Percentiles rank a stretch among this genome's conserved stretches.
phyloP scores from a whole-genome alignment of 305 asterid species.

The Fraxinus greggii region DNA sequence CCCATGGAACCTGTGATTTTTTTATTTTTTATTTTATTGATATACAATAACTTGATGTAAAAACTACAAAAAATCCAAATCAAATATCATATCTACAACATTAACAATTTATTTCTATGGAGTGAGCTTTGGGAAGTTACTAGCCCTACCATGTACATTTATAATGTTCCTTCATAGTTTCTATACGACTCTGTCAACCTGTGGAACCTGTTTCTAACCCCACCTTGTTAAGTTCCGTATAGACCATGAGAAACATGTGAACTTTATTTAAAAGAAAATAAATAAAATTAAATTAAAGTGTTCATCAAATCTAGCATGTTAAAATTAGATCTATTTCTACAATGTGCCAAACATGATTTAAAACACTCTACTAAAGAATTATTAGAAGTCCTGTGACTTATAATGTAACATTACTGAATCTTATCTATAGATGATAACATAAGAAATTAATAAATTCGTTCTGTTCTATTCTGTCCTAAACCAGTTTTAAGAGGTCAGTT shows the following conservation, averaged over 20 bases:
- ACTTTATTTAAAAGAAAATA: background rate
- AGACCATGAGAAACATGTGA: background rate
- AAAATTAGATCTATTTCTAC: background rate
- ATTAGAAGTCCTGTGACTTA: background rate
- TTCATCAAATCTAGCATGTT: background rate
- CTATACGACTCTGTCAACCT: background rate
- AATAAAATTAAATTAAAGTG: background rate
- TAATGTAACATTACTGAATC: background rate
- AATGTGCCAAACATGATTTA: background rate
- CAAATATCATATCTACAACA: background rate
- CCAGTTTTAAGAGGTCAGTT: background rate
- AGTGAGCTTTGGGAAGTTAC: background rate
- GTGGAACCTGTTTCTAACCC: background rate
- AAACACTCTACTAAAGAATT: background rate
- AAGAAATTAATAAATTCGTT: background rate
- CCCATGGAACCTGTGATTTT: background rate
- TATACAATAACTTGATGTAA: background rate
- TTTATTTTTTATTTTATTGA: background rate
- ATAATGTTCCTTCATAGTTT: background rate
- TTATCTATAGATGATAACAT: background rate
- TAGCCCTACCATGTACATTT: background rate
- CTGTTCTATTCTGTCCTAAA: background rate
- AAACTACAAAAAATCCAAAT: background rate
- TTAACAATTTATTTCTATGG: background rate
- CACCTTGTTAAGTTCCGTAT: background rate